Conservation (phyloP, 306 rosid species). For the Quercus agrifolia region DNA sequence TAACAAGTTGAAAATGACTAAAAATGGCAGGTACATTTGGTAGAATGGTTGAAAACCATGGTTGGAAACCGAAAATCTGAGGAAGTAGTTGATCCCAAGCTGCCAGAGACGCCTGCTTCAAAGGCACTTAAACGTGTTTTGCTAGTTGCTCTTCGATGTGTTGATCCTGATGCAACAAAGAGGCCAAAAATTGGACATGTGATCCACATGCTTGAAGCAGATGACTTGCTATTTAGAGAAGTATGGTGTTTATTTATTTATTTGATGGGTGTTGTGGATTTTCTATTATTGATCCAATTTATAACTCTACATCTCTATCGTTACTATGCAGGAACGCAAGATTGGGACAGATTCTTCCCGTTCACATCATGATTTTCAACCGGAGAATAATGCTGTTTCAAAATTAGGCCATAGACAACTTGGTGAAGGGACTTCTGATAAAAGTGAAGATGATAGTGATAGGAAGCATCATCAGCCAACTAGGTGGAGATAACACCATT, state of each 20-base stretch:
- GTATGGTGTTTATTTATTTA: slow-evolving; percentile 33
- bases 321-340: slow-evolving; percentile 55
- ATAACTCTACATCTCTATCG: background rate
- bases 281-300: slow-evolving; percentile 9
- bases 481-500: slow-evolving; percentile 46
- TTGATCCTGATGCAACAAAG: slow-evolving; percentile 91
- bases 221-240: slow-evolving; percentile 70
- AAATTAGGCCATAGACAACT: slow-evolving; percentile 39
- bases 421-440: slow-evolving; percentile 54
- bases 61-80: slow-evolving; percentile 82
- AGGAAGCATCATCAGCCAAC: slow-evolving; percentile 45
- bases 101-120: slow-evolving; percentile 81
- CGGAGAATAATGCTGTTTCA: slow-evolving; percentile 30
- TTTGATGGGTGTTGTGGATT: background rate
- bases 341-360: slow-evolving; percentile 46
- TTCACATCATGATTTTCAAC: slow-evolving; percentile 38
- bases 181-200: slow-evolving; percentile 98
- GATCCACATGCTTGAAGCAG: slow-evolving; percentile 98
- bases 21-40: slow-evolving; percentile 67
- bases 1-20: slow-evolving; percentile 7
- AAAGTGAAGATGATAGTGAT: slow-evolving; percentile 53
- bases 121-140: slow-evolving; percentile 84
- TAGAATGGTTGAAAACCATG: slow-evolving; percentile 91
- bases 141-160: slow-evolving; percentile 91
- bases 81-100: slow-evolving; percentile 84